Conservation (phyloP, 805 yeast genomes). For the Diddensiella santjacobensis region DNA sequence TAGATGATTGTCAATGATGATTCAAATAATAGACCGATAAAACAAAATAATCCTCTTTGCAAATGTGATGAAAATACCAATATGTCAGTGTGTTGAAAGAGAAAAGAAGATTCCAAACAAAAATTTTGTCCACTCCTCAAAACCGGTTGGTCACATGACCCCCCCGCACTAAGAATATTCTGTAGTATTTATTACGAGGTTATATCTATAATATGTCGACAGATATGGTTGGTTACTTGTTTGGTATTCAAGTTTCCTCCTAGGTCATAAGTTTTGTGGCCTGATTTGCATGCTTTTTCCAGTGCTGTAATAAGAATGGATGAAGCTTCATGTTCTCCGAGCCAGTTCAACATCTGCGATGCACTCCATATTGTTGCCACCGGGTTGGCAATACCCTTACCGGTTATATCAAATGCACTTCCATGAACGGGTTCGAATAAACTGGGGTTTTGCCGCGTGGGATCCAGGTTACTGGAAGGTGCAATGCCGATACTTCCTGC, state of each 20-base stretch:
- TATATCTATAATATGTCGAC: no score
- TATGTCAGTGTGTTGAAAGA: no score
- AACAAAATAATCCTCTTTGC: no score
- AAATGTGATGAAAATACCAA: no score
- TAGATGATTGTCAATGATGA: no score
- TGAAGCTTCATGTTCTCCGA: constrained; percentile 21
- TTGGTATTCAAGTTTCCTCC: constrained; percentile 3
- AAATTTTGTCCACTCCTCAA: no score
- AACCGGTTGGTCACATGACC: no score
- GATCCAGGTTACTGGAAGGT: constrained; percentile 22
- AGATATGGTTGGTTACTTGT: no score
- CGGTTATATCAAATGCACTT: constrained; percentile 23
- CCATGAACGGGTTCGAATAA: constrained; percentile 25
- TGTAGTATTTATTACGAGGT: no score
- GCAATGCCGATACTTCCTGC: constrained; percentile 24
- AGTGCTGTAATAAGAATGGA: background rate
- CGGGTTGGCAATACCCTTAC: constrained; percentile 23
- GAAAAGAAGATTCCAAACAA: no score
- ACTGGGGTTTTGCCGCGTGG: constrained; percentile 19
- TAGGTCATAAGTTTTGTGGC: constrained; percentile 2
- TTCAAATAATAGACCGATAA: no score
- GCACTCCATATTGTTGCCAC: constrained; percentile 23
- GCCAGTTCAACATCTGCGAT: constrained; percentile 22
- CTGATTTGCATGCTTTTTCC: constrained; percentile 3
- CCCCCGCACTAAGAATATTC: no score